A percentile compares a stretch with the other conserved stretches of the same genome.
These are phyloP conservation scores for Aplosporella prunicola DNA, from an alignment of 2,329 filamentous ascomycete genomes.

Conservation along the genomic window DNA sequence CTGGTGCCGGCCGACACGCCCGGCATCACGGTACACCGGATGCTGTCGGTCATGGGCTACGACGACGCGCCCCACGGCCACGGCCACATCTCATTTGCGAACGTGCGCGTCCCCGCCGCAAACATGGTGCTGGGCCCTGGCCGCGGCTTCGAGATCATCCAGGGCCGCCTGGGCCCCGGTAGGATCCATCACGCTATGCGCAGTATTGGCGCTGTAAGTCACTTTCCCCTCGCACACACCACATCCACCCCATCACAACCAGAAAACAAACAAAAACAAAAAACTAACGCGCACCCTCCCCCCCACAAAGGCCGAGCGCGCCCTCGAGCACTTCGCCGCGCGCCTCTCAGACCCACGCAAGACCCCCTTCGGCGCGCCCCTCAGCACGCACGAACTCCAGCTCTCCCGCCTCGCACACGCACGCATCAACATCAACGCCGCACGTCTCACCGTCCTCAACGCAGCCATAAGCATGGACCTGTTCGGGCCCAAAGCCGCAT, in stretches of 20 bases:
- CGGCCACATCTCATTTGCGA: conserved; percentile 79
- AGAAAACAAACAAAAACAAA: not conserved
- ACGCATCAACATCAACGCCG: conserved; percentile 86
- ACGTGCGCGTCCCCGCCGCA: conserved; percentile 75
- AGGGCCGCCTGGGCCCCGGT: conserved; percentile 88
- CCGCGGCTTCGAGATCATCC: conserved; percentile 95
- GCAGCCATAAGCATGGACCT: conserved; percentile 92
- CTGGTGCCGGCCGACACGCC: conserved; percentile 72
- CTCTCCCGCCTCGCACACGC: conserved; percentile 90
- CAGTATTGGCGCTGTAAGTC: conserved; percentile 67
- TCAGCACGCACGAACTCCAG: conserved; percentile 86
- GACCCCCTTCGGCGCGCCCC: conserved; percentile 80
- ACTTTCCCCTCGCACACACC: not conserved
- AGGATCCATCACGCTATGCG: conserved; percentile 98
- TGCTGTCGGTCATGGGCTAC: conserved; percentile 90
- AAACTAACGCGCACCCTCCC: conserved; percentile 1
- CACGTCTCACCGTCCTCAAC: conserved; percentile 82
- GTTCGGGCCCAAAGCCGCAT: conserved; percentile 74
- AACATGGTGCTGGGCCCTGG: conserved; percentile 91
- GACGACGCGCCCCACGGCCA: conserved; percentile 98
- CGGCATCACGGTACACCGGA: conserved; percentile 86
- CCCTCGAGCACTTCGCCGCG: conserved; percentile 89
- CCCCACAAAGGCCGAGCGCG: conserved; percentile 59
- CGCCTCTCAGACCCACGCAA: conserved; percentile 88
- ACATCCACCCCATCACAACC: not conserved